Base-by-base conservation (phyloP, 306 rosid species). In the Lithocarpus polystachyus region DNA sequence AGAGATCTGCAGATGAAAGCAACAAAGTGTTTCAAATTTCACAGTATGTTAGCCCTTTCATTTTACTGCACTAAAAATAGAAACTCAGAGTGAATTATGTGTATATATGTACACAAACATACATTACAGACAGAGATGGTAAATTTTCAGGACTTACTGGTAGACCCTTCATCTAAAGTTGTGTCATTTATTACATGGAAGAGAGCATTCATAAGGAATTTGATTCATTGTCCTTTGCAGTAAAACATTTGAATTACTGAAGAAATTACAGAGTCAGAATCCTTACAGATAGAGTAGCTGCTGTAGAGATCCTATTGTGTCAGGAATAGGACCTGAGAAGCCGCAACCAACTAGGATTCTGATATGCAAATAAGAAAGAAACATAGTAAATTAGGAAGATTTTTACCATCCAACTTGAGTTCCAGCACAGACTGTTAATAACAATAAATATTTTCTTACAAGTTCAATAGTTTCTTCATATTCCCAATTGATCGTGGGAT, bases 311-410 rank as follows among this genome's bases (percentile, higher is more conserved):
- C 96, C 96, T 71, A 91, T 71, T 52, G 69, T 71, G 26, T 80
- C 89, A 2, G 93, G 96, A 84, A 91, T 89, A 35, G 45, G 75
- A 26, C 96, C 96, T 26, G 3, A 73, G 85, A 91, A 91, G 70
- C 82, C 48, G 68, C 96, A 91, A 22, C 86, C 89, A 68, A 87
- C 87, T 40, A 91, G 84, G 75, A 86, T 84, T 84, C 93, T 91
- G 81, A 56, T 57, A 75, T 6, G 64, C 28, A 86, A 59, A 81
- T 29, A 74, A 80, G 17, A 68, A 74, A 80, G 17, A 68, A 75
- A 54, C 48, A 37, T 45, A 17, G 43, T 69, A 37, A 54, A 45
- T 83, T 43, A 83, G 83, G 72, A 28, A 28, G 29, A 28, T 28
- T 3, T 28, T 28, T 28, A 75, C 28, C 54, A 12, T 37, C 51